Evolutionary conservation across 805 yeast genomes (phyloP), one percentile per base, ranked within the genome.

Genomic region (Pichia occidentalis): DNA sequence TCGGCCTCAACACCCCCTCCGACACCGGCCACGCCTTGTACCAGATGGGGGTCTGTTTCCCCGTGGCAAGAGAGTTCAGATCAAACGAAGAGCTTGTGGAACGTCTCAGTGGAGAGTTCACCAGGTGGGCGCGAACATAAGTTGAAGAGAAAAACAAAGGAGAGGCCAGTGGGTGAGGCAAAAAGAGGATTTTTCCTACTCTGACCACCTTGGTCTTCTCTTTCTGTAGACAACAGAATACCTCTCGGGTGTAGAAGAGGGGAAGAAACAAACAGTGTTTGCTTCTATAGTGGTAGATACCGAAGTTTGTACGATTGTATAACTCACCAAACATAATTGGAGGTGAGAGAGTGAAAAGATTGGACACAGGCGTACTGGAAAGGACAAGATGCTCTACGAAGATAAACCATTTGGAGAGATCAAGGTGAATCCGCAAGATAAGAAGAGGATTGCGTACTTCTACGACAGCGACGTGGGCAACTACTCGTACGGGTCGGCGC

Each of bases 401-500:
- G 59, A 67, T 28, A 72, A 71, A 51, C 84, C 86, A 7, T 77
- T 80, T 58, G 85, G 77, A 48, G 75, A 78, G 6, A 61, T 78
- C 41, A 67, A 67, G 40, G 77, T 77, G 41, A 68, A 70, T 46
- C 68, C 80, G 12, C 70, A 64, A 43, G 73, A 71, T 36, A 72
- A 71, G 59, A 67, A 68, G 48, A 60, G 83, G 29, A 87, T 82
- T 22, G 90, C 92, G 0, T 82, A 82, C 55, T 82, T 82, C 59
- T 81, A 81, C 54, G 90, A 81, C 59, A 76, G 95, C 21, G 98
- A 90, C 59, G 95, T 92, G 33, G 97, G 97, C 24, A 92, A 92
- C 65, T 90, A 90, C 63, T 95, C 97, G 31, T 92, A 92, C 58
- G 97, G 97, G 40, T 92, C 96, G 4, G 96, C 96, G 21, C 98